Evolutionary conservation across 169 alveolate species (phyloP).

Genomic region (Cyclospora cayetanensis): DNA sequence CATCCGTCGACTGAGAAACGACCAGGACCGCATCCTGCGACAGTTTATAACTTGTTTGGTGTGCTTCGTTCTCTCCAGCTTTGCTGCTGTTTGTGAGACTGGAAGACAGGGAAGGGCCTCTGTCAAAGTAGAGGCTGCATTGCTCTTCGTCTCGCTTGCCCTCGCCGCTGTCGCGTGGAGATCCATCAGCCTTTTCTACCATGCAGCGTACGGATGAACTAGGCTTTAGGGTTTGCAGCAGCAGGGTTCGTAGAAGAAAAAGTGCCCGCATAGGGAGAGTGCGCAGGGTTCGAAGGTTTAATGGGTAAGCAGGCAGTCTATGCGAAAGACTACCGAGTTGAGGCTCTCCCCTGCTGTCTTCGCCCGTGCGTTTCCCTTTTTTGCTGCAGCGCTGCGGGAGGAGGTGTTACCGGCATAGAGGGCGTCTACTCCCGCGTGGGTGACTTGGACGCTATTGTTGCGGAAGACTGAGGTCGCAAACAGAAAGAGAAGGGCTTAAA

Average conservation of each 20-base stretch:
- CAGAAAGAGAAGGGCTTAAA: neutral
- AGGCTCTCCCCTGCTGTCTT: neutral
- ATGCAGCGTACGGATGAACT: neutral
- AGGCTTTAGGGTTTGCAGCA: conserved; percentile 26
- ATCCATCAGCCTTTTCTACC: conserved; percentile 26
- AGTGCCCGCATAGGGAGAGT: neutral
- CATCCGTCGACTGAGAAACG: neutral
- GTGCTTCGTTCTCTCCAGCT: conserved; percentile 43
- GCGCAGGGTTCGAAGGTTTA: neutral
- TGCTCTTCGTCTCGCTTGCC: conserved; percentile 28
- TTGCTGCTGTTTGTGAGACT: neutral
- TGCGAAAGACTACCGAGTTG: neutral
- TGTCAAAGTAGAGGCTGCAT: conserved; percentile 10
- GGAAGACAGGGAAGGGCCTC: neutral
- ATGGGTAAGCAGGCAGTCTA: neutral
- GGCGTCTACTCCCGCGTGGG: conserved; percentile 17
- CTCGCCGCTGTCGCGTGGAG: conserved; percentile 41
- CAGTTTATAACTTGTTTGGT: conserved; percentile 23
- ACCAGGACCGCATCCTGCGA: conserved; percentile 45
- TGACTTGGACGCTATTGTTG: conserved; percentile 42
- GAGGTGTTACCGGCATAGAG: conserved; percentile 55
- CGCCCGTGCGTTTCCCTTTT: neutral
- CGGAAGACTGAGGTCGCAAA: neutral
- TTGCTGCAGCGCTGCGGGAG: conserved; percentile 45
- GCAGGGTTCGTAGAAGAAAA: neutral